Evolutionary conservation across 768 basidiomycete genomes (phyloP).

Genomic region (Sarcodon sp.): DNA sequence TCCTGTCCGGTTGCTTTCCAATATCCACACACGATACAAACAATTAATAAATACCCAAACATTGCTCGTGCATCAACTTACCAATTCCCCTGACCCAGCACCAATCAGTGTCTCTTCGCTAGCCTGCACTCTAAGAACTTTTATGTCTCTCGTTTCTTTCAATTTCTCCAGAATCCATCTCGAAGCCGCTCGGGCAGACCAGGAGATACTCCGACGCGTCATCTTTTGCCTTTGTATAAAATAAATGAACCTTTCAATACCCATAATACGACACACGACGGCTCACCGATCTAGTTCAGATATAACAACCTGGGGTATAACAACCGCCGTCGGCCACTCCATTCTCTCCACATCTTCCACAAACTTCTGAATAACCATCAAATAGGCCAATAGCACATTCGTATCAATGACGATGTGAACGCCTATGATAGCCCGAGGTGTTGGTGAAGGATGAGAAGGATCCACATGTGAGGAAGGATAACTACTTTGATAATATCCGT

Average conservation of each 20-base stretch:
- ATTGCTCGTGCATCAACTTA: constrained; percentile 1
- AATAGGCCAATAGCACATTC: constrained; percentile 60
- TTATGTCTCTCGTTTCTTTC: constrained; percentile 13
- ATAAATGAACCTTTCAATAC: background rate
- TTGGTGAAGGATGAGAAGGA: background rate
- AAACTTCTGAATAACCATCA: constrained; percentile 52
- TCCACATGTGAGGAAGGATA: too few relatives aligned
- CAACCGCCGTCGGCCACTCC: constrained; percentile 37
- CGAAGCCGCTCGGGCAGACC: constrained; percentile 49
- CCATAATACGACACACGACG: background rate
- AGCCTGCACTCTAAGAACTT: constrained; percentile 13
- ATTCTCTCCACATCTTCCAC: constrained; percentile 44
- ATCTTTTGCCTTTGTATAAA: constrained; percentile 24
- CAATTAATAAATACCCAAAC: background rate
- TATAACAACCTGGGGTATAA: constrained; percentile 67
- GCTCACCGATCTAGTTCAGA: constrained; percentile 64
- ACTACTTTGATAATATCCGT: too few relatives aligned
- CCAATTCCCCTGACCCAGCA: constrained; percentile 3
- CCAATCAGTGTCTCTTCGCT: constrained; percentile 12
- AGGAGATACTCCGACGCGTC: constrained; percentile 25
- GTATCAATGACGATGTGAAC: constrained; percentile 62
- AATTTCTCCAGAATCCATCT: constrained; percentile 19
- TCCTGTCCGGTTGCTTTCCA: background rate
- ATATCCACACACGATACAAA: too few relatives aligned
- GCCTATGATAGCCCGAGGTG: constrained; percentile 7